phyloP scores from a whole-genome alignment of 176 grass and related monocot genomes.

The Paspalum vaginatum region DNA sequence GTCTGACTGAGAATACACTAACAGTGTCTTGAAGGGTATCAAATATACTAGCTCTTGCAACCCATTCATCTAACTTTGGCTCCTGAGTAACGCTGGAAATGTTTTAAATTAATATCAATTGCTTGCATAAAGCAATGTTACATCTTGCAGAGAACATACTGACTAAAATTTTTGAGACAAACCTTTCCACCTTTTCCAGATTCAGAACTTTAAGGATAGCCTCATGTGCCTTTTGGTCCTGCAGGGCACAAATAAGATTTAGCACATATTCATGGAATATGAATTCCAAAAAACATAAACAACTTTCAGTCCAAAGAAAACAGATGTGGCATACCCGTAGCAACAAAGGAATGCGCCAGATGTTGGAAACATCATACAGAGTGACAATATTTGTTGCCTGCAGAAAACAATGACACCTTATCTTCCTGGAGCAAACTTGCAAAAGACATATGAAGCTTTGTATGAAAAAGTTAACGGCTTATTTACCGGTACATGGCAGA shows the following conservation, averaged over 20 bases:
- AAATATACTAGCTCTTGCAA: slow-evolving; percentile 51
- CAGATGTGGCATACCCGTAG: slow-evolving; percentile 55
- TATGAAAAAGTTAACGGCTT: background rate
- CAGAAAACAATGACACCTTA: slow-evolving; percentile 41
- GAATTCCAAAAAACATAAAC: background rate
- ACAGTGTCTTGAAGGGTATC: slow-evolving; percentile 69
- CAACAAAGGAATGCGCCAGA: slow-evolving; percentile 79
- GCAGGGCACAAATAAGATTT: slow-evolving; percentile 16
- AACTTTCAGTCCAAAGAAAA: slow-evolving; percentile 14
- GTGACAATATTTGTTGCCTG: slow-evolving; percentile 71
- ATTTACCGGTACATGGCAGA: slow-evolving; percentile 85
- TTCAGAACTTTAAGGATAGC: slow-evolving; percentile 79
- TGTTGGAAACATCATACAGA: slow-evolving; percentile 82
- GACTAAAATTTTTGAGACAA: slow-evolving; percentile 29
- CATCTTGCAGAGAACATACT: slow-evolving; percentile 20
- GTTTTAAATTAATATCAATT: slow-evolving; percentile 14
- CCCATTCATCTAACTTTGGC: slow-evolving; percentile 71
- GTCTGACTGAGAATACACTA: background rate
- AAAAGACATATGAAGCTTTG: slow-evolving; percentile 9
- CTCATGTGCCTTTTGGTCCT: slow-evolving; percentile 84
- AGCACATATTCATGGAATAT: background rate
- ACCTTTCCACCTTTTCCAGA: slow-evolving; percentile 74
- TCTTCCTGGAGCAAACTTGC: background rate
- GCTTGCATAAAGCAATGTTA: background rate
- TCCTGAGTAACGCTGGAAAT: slow-evolving; percentile 45